Evolutionary conservation across 2,329 filamentous ascomycete genomes (phyloP), one percentile per base, ranked within the genome.

Genomic region (Rhinocladiella similis): DNA sequence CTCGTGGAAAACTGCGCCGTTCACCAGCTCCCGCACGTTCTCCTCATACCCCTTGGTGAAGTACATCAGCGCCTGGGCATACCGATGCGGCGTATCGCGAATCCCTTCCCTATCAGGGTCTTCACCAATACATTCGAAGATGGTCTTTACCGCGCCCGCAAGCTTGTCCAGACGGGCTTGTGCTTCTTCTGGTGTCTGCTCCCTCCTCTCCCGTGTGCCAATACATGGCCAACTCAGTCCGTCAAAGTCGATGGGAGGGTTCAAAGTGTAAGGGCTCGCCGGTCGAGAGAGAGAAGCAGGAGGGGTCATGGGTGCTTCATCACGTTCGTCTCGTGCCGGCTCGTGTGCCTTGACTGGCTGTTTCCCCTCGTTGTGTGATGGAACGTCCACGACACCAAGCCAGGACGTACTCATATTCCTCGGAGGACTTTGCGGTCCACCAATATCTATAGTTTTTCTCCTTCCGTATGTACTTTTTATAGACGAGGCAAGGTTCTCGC

Each of bases 11-110:
- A 97, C 89, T 16, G 94, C 94, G 54, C 87, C 84, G 72, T 97
- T 97, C 60, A 97, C 90, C 63, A 97, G 89, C 70, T 96, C 90
- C 60, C 86, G 82, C 53, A 97, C 84, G 68, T 97, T 97, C 77
- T 96, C 87, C 76, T 97, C 91, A 72, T 99, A 99, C 42, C 94
- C 94, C 72, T 95, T 91, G 5, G 94, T 99, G 73, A 99, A 91
- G 78, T 89, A 95, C 61, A 97, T 84, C 83, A 99, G 86, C 13
- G 94, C 94, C 74, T 96, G 94, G 46, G 94, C 93, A 72, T 97
- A 99, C 60, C 94, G 83, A 68, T 89, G 85, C 0, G 94, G 94
- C 0, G 84, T 87, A 48, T 81, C 79, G n/a, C 79, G 76, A 51
- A 87, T 73, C 3, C 84, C 84, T 67, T 87, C 84, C 48, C 84